These are phyloP conservation scores for Galerina marginata DNA, from an alignment of 768 basidiomycete species.

Conservation along the genomic window DNA sequence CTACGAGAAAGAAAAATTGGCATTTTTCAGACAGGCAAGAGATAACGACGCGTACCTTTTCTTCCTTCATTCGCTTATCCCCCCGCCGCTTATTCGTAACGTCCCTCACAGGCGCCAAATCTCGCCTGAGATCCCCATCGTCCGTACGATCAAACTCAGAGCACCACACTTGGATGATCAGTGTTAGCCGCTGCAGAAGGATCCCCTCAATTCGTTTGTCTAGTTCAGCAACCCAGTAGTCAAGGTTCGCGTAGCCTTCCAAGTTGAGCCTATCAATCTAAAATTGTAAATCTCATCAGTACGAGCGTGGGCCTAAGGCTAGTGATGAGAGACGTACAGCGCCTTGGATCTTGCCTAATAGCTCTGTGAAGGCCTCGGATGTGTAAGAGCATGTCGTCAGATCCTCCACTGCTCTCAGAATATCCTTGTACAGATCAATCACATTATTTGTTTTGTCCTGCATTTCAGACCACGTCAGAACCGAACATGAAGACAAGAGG, in stretches of 20 bases:
- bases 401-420: constrained; percentile 84
- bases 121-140: constrained; percentile 64
- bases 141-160: constrained; percentile 81
- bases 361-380: constrained; percentile 78
- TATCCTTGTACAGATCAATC: constrained; percentile 90
- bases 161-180: constrained; percentile 89
- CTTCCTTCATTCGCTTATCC: constrained; percentile 77
- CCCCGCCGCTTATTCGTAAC: constrained; percentile 66
- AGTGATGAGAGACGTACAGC: constrained; percentile 57
- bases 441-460: constrained; percentile 95
- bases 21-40: neutral
- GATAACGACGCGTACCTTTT: constrained; percentile 58
- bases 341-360: constrained; percentile 81
- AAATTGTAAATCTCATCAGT: neutral
- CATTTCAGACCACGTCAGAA: neutral
- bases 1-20: constrained; percentile 39
- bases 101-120: constrained; percentile 55
- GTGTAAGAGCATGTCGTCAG: constrained; percentile 87
- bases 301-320: neutral
- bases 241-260: constrained; percentile 94
- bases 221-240: constrained; percentile 87
- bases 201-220: constrained; percentile 85
- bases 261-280: constrained; percentile 94
- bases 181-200: constrained; percentile 72
- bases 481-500: neutral